Base-by-base conservation (phyloP, 1,139 yeast genomes). In the Wickerhamomyces sp. region DNA sequence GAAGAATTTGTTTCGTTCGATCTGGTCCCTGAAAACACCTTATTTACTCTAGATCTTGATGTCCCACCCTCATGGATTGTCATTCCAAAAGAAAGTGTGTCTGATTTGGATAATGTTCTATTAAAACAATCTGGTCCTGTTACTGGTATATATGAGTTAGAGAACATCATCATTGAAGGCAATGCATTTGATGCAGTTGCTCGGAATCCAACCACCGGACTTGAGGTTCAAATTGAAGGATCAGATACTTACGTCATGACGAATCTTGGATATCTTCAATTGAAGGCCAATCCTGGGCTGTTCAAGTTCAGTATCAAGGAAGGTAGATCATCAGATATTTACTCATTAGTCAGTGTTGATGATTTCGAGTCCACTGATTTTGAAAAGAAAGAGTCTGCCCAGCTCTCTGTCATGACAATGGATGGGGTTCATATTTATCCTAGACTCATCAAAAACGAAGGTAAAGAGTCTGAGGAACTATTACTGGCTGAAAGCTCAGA, bases 191-290 rank as follows among this genome's bases (percentile, higher is more conserved):
- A 55, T 35, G 57, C 51, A 4, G 37, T 47, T 7, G 39, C 53
- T 2, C 34, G 36, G 0, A 46, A 55, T 3, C 62, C 72, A 0
- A 85, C 90, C 0, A 64, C 74, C 1, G 88, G 85, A 0, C 57
- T 81, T 23, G 68, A 73, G 0, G 58, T 85, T 14, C 73, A 73
- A 34, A 60, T 82, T 11, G 61, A 66, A 13, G 51, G 53, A 1
- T 67, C 73, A 0, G 89, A 84, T 53, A 84, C 95, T 0, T 69
- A 67, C 39, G 79, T 87, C 4, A 81, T 88, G 91, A 75, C 85
- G 0, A 79, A 81, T 45, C 64, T 80, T 44, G 95, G 95, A 0
- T 89, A 89, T 63, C 72, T 84, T 49, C 96, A 89, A 62, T 66
- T 89, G 40, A 78, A 77, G 50, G 80, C 84, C 0, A 70, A 68